These are phyloP conservation scores for Ilyonectria sp. DNA, from an alignment of 2,329 filamentous ascomycete species.

Conservation along the genomic window DNA sequence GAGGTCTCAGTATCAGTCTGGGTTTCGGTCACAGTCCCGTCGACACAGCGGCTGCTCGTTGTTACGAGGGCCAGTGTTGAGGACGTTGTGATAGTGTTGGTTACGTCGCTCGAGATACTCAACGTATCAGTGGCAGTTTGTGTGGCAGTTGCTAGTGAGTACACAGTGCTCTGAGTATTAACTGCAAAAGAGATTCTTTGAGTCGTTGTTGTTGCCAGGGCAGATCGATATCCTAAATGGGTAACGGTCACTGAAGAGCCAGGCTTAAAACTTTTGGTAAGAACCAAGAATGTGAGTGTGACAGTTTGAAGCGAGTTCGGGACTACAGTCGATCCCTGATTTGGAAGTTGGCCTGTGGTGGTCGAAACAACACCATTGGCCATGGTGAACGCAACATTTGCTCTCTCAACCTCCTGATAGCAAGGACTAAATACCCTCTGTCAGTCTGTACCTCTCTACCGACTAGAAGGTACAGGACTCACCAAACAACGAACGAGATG, in stretches of 20 bases:
- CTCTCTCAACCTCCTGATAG: constrained; percentile 1
- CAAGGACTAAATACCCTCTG: constrained; percentile 1
- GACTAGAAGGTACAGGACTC: background rate
- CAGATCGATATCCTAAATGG: constrained; percentile 1
- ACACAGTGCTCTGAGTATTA: constrained; percentile 7
- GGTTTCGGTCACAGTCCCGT: constrained; percentile 1
- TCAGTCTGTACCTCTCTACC: background rate
- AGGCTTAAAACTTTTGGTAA: background rate
- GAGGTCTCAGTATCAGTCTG: background rate
- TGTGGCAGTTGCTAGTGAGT: background rate
- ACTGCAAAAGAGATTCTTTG: background rate
- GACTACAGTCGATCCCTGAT: background rate
- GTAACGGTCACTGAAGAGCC: constrained; percentile 4
- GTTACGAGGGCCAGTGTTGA: constrained; percentile 12
- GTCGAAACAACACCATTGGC: constrained; percentile 8
- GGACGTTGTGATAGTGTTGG: background rate
- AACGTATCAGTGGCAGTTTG: background rate
- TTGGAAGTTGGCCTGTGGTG: background rate
- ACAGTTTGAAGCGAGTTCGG: constrained; percentile 9
- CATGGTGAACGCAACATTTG: constrained; percentile 12
- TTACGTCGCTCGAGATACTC: background rate
- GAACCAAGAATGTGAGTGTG: background rate
- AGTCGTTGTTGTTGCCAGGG: background rate
- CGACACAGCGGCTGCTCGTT: constrained; percentile 11
- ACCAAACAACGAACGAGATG: constrained; percentile 7